These are phyloP conservation scores for Lasiodiplodia gonubiensis DNA, from an alignment of 2,329 filamentous ascomycete species.

Conservation along the genomic window DNA sequence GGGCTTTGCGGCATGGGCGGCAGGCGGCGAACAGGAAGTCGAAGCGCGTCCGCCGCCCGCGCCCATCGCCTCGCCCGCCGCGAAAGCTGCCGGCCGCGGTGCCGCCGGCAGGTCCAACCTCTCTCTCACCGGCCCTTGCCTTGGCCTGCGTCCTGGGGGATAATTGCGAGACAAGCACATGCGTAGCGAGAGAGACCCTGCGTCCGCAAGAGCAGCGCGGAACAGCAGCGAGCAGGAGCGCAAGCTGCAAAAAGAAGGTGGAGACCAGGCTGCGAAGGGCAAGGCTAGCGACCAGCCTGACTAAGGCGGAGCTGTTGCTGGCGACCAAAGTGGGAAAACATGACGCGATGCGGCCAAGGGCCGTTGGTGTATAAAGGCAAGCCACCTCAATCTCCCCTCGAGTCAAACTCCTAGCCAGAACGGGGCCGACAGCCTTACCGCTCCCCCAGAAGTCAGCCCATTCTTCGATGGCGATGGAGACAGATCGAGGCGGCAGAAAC, in stretches of 20 bases:
- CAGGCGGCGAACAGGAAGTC: conserved; percentile 12
- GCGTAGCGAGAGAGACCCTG: background rate
- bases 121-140: background rate
- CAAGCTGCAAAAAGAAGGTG: background rate
- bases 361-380: background rate
- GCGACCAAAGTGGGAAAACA: background rate
- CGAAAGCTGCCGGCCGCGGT: conserved; percentile 13
- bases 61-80: background rate
- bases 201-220: too few relatives aligned
- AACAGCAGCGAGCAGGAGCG: too few relatives aligned
- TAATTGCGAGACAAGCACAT: background rate
- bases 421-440: conserved; percentile 14
- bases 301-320: background rate
- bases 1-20: conserved; percentile 4
- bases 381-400: background rate
- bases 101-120: conserved; percentile 9
- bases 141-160: background rate
- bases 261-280: conserved; percentile 3
- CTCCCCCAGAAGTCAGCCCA: conserved; percentile 5
- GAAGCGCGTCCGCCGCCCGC: conserved; percentile 12
- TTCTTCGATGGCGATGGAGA: background rate
- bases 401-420: conserved; percentile 13
- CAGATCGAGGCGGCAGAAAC: conserved; percentile 10
- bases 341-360: background rate
- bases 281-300: background rate